These are phyloP conservation scores for Acaromyces ingoldii DNA, from an alignment of 1,284 basidiomycete species.

Conservation along the genomic window DNA sequence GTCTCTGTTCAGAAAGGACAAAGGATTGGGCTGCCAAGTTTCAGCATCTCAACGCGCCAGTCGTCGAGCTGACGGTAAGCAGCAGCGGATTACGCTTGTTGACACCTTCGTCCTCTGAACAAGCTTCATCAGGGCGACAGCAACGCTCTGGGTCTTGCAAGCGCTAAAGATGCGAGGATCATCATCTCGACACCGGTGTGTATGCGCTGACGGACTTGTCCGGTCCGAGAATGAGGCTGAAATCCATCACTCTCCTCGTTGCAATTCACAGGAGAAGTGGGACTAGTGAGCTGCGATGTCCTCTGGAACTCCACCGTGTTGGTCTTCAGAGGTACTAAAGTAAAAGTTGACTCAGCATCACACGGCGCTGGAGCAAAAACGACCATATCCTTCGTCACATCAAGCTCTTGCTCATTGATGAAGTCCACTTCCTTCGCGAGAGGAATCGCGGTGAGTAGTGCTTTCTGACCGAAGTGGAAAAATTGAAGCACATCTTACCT, in stretches of 20 bases:
- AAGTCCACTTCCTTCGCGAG: constrained; percentile 90
- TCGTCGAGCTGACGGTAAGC: constrained; percentile 82
- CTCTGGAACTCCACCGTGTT: too few species aligned
- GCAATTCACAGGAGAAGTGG: background rate
- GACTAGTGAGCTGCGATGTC: background rate
- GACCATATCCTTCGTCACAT: constrained; percentile 13
- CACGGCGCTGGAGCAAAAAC: background rate
- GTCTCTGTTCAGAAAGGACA: constrained; percentile 73
- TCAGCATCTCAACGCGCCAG: constrained; percentile 63
- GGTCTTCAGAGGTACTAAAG: background rate
- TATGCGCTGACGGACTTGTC: constrained; percentile 63
- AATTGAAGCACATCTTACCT: background rate
- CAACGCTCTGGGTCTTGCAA: constrained; percentile 1
- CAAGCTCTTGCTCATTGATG: constrained; percentile 68
- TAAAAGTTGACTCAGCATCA: constrained; percentile 56
- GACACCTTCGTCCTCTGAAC: constrained; percentile 37
- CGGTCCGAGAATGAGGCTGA: constrained; percentile 60
- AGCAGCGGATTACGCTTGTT: constrained; percentile 56
- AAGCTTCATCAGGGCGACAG: constrained; percentile 9
- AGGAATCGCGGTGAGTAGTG: constrained; percentile 66
- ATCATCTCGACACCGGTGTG: constrained; percentile 73
- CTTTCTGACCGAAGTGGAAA: background rate
- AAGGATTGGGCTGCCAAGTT: constrained; percentile 82
- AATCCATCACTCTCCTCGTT: constrained; percentile 8
- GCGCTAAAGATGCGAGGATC: constrained; percentile 8